Conservation (phyloP, 2,329 filamentous ascomycete species). For the Beauveria pseudobassiana region DNA sequence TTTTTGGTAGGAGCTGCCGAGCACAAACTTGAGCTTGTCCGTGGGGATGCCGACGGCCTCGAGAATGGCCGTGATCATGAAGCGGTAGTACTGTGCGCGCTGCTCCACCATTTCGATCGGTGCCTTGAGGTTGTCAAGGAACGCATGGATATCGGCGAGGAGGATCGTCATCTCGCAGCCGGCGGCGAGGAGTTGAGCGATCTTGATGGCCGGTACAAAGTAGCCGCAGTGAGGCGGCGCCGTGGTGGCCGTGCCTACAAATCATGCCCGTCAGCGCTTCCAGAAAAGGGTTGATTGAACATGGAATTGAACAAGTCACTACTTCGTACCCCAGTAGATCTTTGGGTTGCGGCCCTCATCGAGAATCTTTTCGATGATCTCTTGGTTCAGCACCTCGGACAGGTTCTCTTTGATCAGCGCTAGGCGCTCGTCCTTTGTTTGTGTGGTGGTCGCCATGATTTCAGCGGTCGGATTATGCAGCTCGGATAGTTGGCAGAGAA, state of each 20-base stretch:
- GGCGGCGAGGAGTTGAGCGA: constrained; percentile 78
- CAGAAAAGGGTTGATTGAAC: neutral
- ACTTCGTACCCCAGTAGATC: constrained; percentile 68
- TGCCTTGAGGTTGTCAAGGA: constrained; percentile 78
- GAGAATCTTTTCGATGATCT: constrained; percentile 70
- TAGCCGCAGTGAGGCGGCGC: constrained; percentile 87
- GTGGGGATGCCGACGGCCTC: constrained; percentile 72
- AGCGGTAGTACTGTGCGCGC: constrained; percentile 77
- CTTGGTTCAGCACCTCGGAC: constrained; percentile 73
- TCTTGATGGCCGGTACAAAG: constrained; percentile 81
- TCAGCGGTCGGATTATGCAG: neutral
- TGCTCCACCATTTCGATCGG: constrained; percentile 80
- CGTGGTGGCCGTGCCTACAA: constrained; percentile 66
- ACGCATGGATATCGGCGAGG: constrained; percentile 67
- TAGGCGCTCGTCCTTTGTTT: constrained; percentile 54
- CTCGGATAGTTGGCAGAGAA: neutral
- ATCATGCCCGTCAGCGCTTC: neutral
- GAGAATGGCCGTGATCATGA: constrained; percentile 66
- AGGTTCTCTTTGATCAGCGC: constrained; percentile 74
- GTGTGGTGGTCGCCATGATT: constrained; percentile 15
- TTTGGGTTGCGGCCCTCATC: constrained; percentile 63
- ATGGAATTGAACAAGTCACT: neutral
- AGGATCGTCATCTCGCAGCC: constrained; percentile 77
- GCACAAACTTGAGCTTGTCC: constrained; percentile 72
- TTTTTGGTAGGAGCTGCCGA: constrained; percentile 77